Percentiles rank a stretch among this genome's conserved stretches.
These are phyloP conservation scores for Sporodiniella umbellata DNA, from an alignment of 371 early-diverging fungal species.

Conservation along the genomic window DNA sequence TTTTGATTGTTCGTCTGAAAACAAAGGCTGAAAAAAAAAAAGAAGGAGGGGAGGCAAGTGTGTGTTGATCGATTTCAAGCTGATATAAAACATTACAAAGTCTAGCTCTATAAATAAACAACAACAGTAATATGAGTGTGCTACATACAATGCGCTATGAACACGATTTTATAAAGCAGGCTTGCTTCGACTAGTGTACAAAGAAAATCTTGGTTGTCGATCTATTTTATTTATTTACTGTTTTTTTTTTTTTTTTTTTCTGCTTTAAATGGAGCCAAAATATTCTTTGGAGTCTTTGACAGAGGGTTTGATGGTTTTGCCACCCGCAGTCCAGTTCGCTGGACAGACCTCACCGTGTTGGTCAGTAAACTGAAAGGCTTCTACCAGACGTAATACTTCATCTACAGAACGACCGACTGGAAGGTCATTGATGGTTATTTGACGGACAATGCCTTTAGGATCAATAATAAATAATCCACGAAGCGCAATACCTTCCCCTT, in stretches of 20 bases:
- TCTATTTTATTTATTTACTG: no score
- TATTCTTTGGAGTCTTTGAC: conserved; percentile 74
- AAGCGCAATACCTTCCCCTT: conserved; percentile 55
- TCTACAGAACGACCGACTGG: conserved; percentile 74
- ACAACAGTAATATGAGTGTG: no score
- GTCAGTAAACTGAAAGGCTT: conserved; percentile 79
- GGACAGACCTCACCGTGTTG: conserved; percentile 76
- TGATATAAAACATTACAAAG: no score
- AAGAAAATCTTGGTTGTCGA: neutral
- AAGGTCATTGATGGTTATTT: conserved; percentile 62
- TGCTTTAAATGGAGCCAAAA: conserved; percentile 43
- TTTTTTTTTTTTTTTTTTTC: neutral
- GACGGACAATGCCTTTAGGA: conserved; percentile 58
- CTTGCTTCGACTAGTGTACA: no score
- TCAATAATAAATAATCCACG: conserved; percentile 78
- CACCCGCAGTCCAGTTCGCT: conserved; percentile 85
- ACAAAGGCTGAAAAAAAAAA: no score
- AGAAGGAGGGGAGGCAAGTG: no score
- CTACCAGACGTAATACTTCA: conserved; percentile 74
- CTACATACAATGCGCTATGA: no score
- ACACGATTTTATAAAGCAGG: no score
- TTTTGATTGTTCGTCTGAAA: no score
- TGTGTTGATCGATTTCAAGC: no score
- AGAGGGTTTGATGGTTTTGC: conserved; percentile 65
- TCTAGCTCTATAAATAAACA: no score